Evolutionary conservation across 169 alveolate species (phyloP), one percentile per base, ranked within the genome.

Genomic region (Eimeria praecox): DNA sequence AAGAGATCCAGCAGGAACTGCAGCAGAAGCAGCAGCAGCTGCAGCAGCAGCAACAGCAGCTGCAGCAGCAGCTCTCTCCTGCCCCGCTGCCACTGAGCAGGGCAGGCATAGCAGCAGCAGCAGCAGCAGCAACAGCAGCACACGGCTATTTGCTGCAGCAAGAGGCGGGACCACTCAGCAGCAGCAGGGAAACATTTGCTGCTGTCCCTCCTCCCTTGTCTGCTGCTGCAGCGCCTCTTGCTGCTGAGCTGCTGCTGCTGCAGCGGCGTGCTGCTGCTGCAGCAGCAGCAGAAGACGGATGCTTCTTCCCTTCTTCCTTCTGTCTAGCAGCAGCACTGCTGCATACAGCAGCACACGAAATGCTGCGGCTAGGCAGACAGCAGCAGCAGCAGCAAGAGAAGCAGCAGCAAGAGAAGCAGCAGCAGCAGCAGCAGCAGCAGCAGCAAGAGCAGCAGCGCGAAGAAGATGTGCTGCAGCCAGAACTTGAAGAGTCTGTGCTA

Each of bases 391-490:
- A 8, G 88, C 62, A 78, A 38, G 75, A 82, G 22, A 27, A 82
- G 75, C 90, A 44, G 90, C 89, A 78, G 64, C 89, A 38, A 64
- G 66, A 78, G 89, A 3, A 12, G 8, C 89, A 78, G 24, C 89
- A 78, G 42, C 89, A 44, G 64, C 89, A 78, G 89, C 89, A 78
- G 22, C 73, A 52, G 71, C 66, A 30, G 54, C 90, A 82, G 71
- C 66, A 42, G 71, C 75, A 2, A 10, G 64, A 82, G 44, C 54
- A 82, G 27, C 64, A 22, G 24, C 14, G 33, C 89, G 52, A 35
- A 38, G 64, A 59, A 27, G 90, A 82, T 49, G 73, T n/a, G 42
- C 90, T 82, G 90, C 90, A 82, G 66, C 87, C 90, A 82, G 90
- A 44, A 6, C 64, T 52, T 12, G 90, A 49, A 6, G 90, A 42